Percentiles rank a stretch among this genome's conserved stretches.
Evolutionary conservation across 495 filamentous ascomycete species (phyloP).

Genomic region (Aspergillus incahuasiensis): DNA sequence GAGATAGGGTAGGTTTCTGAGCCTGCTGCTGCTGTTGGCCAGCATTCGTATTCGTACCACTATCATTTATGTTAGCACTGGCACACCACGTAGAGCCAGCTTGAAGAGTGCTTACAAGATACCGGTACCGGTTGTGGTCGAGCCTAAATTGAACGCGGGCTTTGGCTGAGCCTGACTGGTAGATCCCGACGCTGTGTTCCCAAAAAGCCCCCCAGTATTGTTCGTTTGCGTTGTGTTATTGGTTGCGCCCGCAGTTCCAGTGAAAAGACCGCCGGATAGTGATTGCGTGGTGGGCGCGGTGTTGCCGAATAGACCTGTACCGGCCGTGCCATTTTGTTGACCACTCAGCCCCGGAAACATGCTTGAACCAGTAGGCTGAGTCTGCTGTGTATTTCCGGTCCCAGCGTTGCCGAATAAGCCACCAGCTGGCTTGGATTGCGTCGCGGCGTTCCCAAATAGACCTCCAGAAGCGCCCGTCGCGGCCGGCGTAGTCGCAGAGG

Average conservation of each 20-base stretch:
- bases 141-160: conserved; percentile 29
- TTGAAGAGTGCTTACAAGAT: conserved; percentile 46
- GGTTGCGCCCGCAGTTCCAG: conserved; percentile 36
- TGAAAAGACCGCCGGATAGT: conserved; percentile 42
- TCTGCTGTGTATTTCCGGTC: conserved; percentile 26
- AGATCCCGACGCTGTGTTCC: conserved; percentile 24
- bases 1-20: conserved; percentile 35
- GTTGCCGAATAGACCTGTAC: conserved; percentile 50
- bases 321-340: conserved; percentile 24
- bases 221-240: conserved; percentile 33
- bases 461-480: conserved; percentile 26
- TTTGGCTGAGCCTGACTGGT: conserved; percentile 37
- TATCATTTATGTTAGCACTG: conserved; percentile 17
- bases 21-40: conserved; percentile 33
- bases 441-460: conserved; percentile 34
- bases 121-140: conserved; percentile 26
- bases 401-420: conserved; percentile 44
- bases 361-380: conserved; percentile 36
- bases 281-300: conserved; percentile 40
- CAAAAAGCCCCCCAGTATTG: conserved; percentile 32
- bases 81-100: conserved; percentile 10
- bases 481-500: conserved; percentile 26
- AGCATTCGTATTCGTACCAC: conserved; percentile 23
- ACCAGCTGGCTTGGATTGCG: conserved; percentile 38
- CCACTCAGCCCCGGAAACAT: conserved; percentile 35